A percentile compares a stretch with the other conserved stretches of the same genome.
Evolutionary conservation across 78 protist genomes (phyloP).

Genomic region (Dictyostelium capitatum): DNA sequence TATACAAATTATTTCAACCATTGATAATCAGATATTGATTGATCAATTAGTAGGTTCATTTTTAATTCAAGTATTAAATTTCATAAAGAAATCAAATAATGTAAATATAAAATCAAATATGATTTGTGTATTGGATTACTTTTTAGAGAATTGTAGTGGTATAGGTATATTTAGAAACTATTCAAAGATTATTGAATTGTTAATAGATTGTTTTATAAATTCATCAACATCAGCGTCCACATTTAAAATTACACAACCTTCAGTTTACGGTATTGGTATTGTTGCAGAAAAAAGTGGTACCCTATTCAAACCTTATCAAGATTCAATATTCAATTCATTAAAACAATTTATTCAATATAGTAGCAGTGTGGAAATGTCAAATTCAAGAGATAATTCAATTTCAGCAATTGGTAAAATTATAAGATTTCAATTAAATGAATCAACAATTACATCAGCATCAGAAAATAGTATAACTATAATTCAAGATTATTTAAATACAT

Average conservation of each 20-base stretch:
- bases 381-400: not conserved
- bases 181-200: slow-evolving; percentile 6
- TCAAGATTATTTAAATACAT: not conserved
- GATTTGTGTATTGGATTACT: slow-evolving; percentile 5
- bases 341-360: not conserved
- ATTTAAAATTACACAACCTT: not conserved
- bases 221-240: not conserved
- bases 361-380: not conserved
- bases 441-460: no score
- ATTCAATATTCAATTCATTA: not conserved
- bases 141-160: not conserved
- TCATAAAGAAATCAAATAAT: not conserved
- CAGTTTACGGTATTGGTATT: not conserved
- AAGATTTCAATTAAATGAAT: not conserved
- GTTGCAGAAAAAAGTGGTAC: not conserved
- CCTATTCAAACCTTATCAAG: no score
- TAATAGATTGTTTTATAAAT: not conserved
- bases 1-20: not conserved
- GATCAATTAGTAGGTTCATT: not conserved
- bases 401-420: slow-evolving; percentile 4
- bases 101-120: slow-evolving; percentile 4
- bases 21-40: no score
- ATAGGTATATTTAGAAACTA: not conserved
- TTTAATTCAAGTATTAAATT: not conserved
- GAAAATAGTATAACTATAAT: not conserved